These are phyloP conservation scores for Stemphylium beticola DNA, from an alignment of 2,329 filamentous ascomycete genomes.

Conservation along the genomic window DNA sequence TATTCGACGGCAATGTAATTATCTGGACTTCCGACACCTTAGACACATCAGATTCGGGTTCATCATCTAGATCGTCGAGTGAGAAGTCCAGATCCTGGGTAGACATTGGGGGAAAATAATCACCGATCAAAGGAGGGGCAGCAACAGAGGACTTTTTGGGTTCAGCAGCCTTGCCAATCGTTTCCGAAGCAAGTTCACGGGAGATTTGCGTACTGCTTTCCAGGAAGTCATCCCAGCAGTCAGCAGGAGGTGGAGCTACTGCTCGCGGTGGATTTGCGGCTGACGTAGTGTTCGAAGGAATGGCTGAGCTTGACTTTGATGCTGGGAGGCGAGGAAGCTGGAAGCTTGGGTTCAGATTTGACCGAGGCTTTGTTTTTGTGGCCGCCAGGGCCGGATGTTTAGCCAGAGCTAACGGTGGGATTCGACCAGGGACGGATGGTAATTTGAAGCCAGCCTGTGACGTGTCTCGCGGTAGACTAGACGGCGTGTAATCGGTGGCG, in stretches of 20 bases:
- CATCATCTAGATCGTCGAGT: slow-evolving; percentile 49
- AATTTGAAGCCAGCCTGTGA: slow-evolving; percentile 29
- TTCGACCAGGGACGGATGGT: slow-evolving; percentile 21
- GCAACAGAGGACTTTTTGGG: not conserved
- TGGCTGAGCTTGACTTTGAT: slow-evolving; percentile 18
- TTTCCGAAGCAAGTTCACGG: slow-evolving; percentile 47
- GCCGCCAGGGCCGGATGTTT: slow-evolving; percentile 11
- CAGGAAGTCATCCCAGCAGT: slow-evolving; percentile 51
- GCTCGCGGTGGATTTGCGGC: not conserved
- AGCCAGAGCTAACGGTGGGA: slow-evolving; percentile 3
- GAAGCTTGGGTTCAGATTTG: slow-evolving; percentile 28
- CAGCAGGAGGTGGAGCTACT: slow-evolving; percentile 5
- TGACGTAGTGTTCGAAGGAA: not conserved
- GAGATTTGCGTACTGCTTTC: slow-evolving; percentile 56
- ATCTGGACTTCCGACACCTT: not conserved
- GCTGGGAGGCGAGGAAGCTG: slow-evolving; percentile 36
- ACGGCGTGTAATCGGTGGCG: slow-evolving; percentile 21
- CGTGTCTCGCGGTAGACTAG: slow-evolving; percentile 6
- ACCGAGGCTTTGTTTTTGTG: slow-evolving; percentile 2
- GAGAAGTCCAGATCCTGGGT: slow-evolving; percentile 51
- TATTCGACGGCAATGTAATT: not conserved
- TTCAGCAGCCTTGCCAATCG: no score
- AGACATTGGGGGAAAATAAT: slow-evolving; percentile 41
- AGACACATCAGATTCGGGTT: not conserved
- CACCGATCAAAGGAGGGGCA: not conserved